Percentiles rank a stretch among this genome's conserved stretches.
Evolutionary conservation across 495 filamentous ascomycete genomes (phyloP).

Genomic region (Delitschia confertaspora): DNA sequence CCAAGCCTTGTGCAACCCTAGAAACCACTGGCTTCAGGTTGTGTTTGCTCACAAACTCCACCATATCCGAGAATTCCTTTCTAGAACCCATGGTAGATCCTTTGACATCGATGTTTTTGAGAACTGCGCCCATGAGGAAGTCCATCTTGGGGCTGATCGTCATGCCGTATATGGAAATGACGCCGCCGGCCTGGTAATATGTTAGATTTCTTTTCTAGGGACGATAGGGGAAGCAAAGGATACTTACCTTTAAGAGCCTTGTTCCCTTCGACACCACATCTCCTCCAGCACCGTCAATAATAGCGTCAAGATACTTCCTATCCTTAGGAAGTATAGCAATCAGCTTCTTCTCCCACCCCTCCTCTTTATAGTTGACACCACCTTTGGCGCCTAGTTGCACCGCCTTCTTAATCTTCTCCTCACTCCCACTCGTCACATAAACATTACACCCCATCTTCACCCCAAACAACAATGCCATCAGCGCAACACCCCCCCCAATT

Average conservation of each 20-base stretch:
- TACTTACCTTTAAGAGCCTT: slow-evolving; percentile 33
- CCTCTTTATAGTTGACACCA: slow-evolving; percentile 37
- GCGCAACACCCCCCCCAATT: slow-evolving; percentile 38
- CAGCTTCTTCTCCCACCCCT: slow-evolving; percentile 39
- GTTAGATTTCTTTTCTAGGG: not conserved
- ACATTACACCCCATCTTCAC: slow-evolving; percentile 33
- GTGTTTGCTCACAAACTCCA: slow-evolving; percentile 34
- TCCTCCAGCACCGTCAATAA: slow-evolving; percentile 38
- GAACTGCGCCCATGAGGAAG: slow-evolving; percentile 34
- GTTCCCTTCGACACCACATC: slow-evolving; percentile 33
- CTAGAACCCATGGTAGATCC: slow-evolving; percentile 41
- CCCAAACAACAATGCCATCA: slow-evolving; percentile 37
- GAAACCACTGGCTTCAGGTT: slow-evolving; percentile 35
- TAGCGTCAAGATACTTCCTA: slow-evolving; percentile 33
- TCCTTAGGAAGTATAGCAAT: slow-evolving; percentile 30
- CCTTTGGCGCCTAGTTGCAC: slow-evolving; percentile 34
- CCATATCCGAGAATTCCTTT: slow-evolving; percentile 40
- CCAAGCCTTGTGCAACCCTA: slow-evolving; percentile 29
- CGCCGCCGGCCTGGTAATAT: slow-evolving; percentile 31
- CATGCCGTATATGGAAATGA: slow-evolving; percentile 38
- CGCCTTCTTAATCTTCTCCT: slow-evolving; percentile 37
- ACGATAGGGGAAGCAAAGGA: not conserved
- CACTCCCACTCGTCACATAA: slow-evolving; percentile 35
- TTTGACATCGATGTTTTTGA: slow-evolving; percentile 38
- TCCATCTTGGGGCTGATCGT: slow-evolving; percentile 35